phyloP scores from a whole-genome alignment of 495 filamentous ascomycete genomes.

The Staphylotrichum longicolle region DNA sequence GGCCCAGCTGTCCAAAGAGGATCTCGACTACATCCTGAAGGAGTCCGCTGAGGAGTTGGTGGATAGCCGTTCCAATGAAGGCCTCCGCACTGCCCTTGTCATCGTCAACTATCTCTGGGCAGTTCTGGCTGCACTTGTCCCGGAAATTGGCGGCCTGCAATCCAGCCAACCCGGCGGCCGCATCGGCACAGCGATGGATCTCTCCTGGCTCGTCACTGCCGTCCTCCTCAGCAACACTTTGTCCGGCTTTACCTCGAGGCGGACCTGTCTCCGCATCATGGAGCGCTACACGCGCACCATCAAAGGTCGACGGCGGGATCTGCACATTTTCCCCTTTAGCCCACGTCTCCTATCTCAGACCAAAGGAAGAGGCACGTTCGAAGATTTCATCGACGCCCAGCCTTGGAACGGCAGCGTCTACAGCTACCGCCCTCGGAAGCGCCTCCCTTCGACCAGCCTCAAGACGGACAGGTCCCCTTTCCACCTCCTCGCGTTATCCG shows the following conservation, averaged over 20 bases:
- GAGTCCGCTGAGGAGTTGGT: background rate
- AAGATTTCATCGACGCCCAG: conserved; percentile 1
- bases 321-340: background rate
- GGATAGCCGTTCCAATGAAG: background rate
- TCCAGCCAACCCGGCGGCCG: background rate
- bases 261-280: background rate
- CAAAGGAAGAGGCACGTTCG: background rate
- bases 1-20: background rate
- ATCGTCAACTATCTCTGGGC: conserved; percentile 1
- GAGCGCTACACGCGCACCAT: background rate
- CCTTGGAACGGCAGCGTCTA: conserved; percentile 1
- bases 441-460: background rate
- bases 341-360: background rate
- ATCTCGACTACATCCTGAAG: background rate
- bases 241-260: background rate
- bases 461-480: background rate
- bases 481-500: background rate
- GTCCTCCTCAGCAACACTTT: background rate
- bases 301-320: background rate
- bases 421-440: background rate
- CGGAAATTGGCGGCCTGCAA: background rate
- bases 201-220: background rate
- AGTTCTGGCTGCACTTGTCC: background rate
- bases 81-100: background rate
- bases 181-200: background rate